A percentile compares a stretch with the other conserved stretches of the same genome.
phyloP scores from a whole-genome alignment of 306 rosid species.

The Castanea mollissima region DNA sequence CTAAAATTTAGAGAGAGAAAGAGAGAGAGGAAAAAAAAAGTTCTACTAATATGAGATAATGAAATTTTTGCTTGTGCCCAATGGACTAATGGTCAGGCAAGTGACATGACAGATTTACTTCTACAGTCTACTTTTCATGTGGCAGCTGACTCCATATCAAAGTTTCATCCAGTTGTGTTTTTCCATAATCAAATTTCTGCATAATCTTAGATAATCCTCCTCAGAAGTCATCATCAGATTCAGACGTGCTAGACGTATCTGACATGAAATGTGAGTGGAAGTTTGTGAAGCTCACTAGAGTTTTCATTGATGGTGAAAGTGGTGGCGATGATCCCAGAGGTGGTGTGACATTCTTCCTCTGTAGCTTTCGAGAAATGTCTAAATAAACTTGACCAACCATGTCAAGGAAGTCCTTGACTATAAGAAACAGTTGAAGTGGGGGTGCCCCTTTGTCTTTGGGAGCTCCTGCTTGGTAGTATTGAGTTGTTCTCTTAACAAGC shows the following conservation, averaged over 20 bases:
- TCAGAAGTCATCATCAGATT: constrained; percentile 62
- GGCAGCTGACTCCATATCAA: neutral
- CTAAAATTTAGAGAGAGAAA: no score
- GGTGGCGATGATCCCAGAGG: constrained; percentile 39
- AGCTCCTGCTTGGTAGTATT: constrained; percentile 62
- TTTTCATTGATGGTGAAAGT: constrained; percentile 43
- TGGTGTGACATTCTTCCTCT: constrained; percentile 39
- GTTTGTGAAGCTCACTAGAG: constrained; percentile 36
- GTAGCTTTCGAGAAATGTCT: constrained; percentile 43
- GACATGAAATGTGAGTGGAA: constrained; percentile 45
- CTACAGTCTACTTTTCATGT: neutral
- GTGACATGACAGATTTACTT: neutral
- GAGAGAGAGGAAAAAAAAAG: no score
- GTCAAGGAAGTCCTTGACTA: constrained; percentile 62
- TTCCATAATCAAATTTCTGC: neutral
- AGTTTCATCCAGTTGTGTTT: neutral
- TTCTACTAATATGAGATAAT: neutral
- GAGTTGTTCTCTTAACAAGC: constrained; percentile 63
- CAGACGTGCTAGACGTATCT: constrained; percentile 36
- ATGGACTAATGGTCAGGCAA: neutral
- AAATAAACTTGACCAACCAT: constrained; percentile 59
- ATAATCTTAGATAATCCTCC: neutral
- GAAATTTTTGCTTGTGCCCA: no score
- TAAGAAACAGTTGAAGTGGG: constrained; percentile 57
- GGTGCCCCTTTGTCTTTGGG: constrained; percentile 38